A percentile compares a stretch with the other conserved stretches of the same genome.
phyloP scores from a whole-genome alignment of 2,329 filamentous ascomycete genomes.

The Neofusicoccum laricinum region DNA sequence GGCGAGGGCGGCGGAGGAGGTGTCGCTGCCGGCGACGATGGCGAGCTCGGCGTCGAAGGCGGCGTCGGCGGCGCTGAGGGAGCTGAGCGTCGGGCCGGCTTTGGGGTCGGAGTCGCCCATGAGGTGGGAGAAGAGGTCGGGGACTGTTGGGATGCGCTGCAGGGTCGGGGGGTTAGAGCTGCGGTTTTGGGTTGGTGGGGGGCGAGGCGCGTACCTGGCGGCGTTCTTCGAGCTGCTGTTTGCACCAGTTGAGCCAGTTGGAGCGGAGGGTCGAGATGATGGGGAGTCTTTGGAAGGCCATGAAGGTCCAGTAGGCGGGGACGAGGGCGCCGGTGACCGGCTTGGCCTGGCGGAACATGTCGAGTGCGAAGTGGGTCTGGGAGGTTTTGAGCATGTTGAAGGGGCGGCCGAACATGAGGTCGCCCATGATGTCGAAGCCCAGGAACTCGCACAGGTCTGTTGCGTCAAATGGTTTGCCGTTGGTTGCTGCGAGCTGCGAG shows the following conservation, averaged over 20 bases:
- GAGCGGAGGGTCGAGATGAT: neutral
- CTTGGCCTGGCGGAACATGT: slow-evolving; percentile 36
- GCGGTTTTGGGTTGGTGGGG: neutral
- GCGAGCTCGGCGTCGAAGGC: slow-evolving; percentile 49
- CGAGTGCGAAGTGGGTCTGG: slow-evolving; percentile 39
- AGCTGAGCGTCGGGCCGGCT: slow-evolving; percentile 33
- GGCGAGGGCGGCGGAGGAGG: slow-evolving; percentile 43
- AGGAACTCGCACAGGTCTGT: slow-evolving; percentile 33
- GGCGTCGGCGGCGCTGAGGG: slow-evolving; percentile 45
- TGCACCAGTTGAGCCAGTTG: neutral
- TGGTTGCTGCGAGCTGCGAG: neutral
- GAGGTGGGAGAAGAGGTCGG: slow-evolving; percentile 50
- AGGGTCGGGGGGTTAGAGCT: slow-evolving; percentile 17
- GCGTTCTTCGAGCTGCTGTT: neutral
- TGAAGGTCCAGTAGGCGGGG: slow-evolving; percentile 23
- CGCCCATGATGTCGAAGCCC: slow-evolving; percentile 53
- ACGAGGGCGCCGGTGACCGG: neutral
- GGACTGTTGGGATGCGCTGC: neutral
- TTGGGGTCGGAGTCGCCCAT: slow-evolving; percentile 46
- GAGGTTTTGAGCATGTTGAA: slow-evolving; percentile 44
- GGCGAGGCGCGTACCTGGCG: neutral
- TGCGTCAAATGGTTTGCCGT: neutral
- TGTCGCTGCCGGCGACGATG: slow-evolving; percentile 49
- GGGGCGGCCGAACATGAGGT: slow-evolving; percentile 45
- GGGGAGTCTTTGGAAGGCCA: slow-evolving; percentile 35